A percentile compares a stretch with the other conserved stretches of the same genome.
These are phyloP conservation scores for Kockovaella imperatae DNA, from an alignment of 768 basidiomycete species.

Conservation along the genomic window DNA sequence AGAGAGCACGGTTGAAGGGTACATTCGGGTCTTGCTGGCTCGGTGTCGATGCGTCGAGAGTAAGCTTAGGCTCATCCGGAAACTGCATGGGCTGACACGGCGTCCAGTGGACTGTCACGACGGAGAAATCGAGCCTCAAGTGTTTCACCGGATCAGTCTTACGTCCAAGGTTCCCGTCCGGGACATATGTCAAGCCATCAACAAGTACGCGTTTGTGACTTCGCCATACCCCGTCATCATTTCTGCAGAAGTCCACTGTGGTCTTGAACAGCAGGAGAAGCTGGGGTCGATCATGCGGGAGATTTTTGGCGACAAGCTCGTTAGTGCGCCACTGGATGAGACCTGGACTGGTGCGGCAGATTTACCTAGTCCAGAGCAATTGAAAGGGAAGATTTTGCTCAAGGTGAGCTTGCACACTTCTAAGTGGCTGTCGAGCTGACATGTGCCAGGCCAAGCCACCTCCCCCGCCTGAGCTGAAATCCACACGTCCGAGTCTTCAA, in stretches of 20 bases:
- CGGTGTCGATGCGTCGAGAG: constrained; percentile 90
- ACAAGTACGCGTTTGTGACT: constrained; percentile 79
- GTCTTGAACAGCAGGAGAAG: constrained; percentile 66
- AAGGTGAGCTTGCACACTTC: constrained; percentile 58
- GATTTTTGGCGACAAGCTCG: constrained; percentile 54
- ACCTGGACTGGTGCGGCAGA: constrained; percentile 48
- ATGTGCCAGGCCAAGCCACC: constrained; percentile 21
- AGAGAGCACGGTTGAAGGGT: constrained; percentile 81
- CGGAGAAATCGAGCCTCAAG: constrained; percentile 71
- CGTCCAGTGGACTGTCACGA: constrained; percentile 81
- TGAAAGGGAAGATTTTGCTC: constrained; percentile 69
- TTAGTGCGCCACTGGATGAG: constrained; percentile 49
- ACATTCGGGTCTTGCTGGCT: constrained; percentile 80
- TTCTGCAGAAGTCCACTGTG: constrained; percentile 85
- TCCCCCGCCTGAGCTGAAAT: constrained; percentile 2
- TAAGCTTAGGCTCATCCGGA: constrained; percentile 47
- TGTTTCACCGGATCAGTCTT: constrained; percentile 83
- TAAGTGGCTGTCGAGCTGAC: background rate
- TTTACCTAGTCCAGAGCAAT: constrained; percentile 76
- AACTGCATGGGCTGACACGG: background rate
- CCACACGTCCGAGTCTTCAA: background rate
- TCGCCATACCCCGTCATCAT: constrained; percentile 89
- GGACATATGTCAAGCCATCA: constrained; percentile 73
- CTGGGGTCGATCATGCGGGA: constrained; percentile 66
- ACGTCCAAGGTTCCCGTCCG: constrained; percentile 74